Percentiles rank a stretch among this genome's conserved stretches.
phyloP scores from a whole-genome alignment of 768 basidiomycete genomes.

The Mycena capillaripes region DNA sequence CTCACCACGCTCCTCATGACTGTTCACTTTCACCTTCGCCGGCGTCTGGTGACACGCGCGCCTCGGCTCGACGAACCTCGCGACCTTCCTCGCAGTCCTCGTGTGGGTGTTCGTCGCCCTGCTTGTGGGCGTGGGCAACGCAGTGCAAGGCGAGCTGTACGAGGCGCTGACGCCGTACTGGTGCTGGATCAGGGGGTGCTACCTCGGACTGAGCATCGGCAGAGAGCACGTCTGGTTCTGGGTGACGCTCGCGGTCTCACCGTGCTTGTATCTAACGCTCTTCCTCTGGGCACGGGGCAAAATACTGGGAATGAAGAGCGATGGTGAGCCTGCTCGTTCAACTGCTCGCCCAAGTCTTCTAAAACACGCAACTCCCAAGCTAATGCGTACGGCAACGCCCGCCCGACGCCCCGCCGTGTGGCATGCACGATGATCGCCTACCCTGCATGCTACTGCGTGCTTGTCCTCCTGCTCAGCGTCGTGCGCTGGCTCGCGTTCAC shows the following conservation, averaged over 20 bases:
- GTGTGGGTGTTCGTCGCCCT: too few species aligned
- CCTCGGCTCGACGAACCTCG: conserved; percentile 41
- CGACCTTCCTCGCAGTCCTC: conserved; percentile 41
- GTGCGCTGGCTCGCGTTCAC: conserved; percentile 51
- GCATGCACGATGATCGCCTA: conserved; percentile 50
- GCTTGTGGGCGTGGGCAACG: too few species aligned
- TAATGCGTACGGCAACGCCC: too few species aligned
- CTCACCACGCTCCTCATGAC: conserved; percentile 58
- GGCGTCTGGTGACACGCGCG: conserved; percentile 53
- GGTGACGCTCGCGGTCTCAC: too few species aligned
- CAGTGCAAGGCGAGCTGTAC: too few species aligned
- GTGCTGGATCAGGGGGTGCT: conserved; percentile 59
- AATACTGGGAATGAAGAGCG: conserved; percentile 51
- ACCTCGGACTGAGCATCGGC: conserved; percentile 58
- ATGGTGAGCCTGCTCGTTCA: too few species aligned
- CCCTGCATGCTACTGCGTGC: conserved; percentile 52
- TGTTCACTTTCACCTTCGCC: conserved; percentile 57
- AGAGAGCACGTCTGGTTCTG: conserved; percentile 54
- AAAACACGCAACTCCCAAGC: too few species aligned
- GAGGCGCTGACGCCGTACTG: too few species aligned
- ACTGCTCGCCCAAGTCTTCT: too few species aligned
- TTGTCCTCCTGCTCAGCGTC: conserved; percentile 56
- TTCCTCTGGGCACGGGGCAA: conserved; percentile 44
- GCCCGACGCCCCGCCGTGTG: too few species aligned
- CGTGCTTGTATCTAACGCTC: conserved; percentile 44